A percentile compares a stretch with the other conserved stretches of the same genome.
phyloP scores from a whole-genome alignment of 1,284 basidiomycete genomes.

The Tetrapyrgos nigripes region DNA sequence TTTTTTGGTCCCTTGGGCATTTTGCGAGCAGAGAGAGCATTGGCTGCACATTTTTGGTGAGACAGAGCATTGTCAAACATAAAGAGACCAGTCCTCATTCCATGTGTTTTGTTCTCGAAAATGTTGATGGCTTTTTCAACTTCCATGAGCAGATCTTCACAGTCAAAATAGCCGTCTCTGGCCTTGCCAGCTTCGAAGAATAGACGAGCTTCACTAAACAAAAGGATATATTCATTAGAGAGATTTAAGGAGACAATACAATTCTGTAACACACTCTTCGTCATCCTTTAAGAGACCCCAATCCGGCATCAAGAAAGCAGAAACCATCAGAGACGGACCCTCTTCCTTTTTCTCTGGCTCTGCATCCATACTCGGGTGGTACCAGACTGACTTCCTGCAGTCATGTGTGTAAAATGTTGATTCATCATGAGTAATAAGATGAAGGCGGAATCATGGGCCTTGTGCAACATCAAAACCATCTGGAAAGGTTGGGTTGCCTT shows the following conservation, averaged over 20 bases:
- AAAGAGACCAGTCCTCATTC: conserved; percentile 34
- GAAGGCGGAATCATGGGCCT: conserved; percentile 25
- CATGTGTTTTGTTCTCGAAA: conserved; percentile 34
- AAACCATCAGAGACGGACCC: conserved; percentile 40
- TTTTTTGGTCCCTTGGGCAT: conserved; percentile 37
- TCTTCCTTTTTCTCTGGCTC: conserved; percentile 39
- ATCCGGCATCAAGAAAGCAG: too few species aligned
- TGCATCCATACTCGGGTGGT: conserved; percentile 26
- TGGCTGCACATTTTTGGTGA: conserved; percentile 36
- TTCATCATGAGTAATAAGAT: conserved; percentile 42
- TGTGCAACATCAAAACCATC: conserved; percentile 30
- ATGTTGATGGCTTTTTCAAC: conserved; percentile 38
- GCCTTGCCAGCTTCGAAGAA: conserved; percentile 40
- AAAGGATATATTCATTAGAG: too few species aligned
- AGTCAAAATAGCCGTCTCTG: conserved; percentile 38
- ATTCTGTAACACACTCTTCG: not conserved
- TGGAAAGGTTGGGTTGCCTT: conserved; percentile 24
- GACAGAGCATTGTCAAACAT: conserved; percentile 45
- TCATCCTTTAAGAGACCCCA: not conserved
- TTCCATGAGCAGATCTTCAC: conserved; percentile 34
- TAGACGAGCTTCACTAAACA: conserved; percentile 28
- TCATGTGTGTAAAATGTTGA: conserved; percentile 49
- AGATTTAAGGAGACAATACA: not conserved
- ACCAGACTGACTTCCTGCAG: conserved; percentile 33
- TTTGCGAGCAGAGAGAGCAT: conserved; percentile 38